phyloP scores from a whole-genome alignment of 2,329 filamentous ascomycete species.

The Coleophoma cylindrospora region DNA sequence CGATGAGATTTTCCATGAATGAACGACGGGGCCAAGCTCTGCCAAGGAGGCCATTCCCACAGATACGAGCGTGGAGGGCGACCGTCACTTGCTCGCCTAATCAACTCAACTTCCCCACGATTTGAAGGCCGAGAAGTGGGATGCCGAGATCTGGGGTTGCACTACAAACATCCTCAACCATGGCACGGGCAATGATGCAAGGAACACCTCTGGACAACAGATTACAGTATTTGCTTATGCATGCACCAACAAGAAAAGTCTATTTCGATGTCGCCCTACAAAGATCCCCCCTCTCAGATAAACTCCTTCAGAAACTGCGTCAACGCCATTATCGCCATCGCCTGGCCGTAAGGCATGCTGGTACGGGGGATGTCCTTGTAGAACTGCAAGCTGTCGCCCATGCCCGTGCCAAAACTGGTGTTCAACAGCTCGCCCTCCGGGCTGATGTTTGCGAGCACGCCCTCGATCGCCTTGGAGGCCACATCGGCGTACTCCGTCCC shows the following conservation, averaged over 20 bases:
- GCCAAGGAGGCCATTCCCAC: background rate
- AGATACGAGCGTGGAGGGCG: too few relatives aligned
- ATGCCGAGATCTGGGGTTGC: too few relatives aligned
- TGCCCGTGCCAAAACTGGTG: slow-evolving; percentile 74
- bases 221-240: too few relatives aligned
- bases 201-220: too few relatives aligned
- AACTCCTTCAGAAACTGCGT: slow-evolving; percentile 67
- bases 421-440: slow-evolving; percentile 64
- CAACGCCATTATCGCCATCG: slow-evolving; percentile 79
- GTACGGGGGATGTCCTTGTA: slow-evolving; percentile 74
- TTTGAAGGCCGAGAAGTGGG: too few relatives aligned
- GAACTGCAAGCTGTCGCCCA: slow-evolving; percentile 69
- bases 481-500: slow-evolving; percentile 53
- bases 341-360: slow-evolving; percentile 80
- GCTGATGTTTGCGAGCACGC: slow-evolving; percentile 62
- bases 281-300: slow-evolving; percentile 18
- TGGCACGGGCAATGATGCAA: too few relatives aligned
- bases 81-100: too few relatives aligned
- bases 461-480: slow-evolving; percentile 61
- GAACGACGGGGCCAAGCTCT: background rate
- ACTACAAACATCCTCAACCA: too few relatives aligned
- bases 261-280: too few relatives aligned
- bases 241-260: too few relatives aligned
- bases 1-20: background rate
- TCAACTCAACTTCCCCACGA: too few relatives aligned